These are phyloP conservation scores for Vitis rotundifolia DNA, from an alignment of 164 flowering plant species.

Conservation along the genomic window DNA sequence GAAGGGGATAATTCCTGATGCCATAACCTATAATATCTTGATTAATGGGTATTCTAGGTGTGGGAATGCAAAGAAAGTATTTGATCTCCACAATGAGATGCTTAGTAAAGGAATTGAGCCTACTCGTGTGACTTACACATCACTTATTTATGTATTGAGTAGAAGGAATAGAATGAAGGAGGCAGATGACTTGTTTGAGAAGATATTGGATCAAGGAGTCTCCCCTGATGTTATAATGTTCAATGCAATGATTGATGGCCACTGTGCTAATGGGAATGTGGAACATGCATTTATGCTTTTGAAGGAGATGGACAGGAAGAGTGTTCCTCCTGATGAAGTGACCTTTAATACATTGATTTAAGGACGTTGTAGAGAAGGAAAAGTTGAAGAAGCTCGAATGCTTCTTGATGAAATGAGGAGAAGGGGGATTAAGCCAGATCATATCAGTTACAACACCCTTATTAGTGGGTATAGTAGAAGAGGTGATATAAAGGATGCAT, in stretches of 20 bases:
- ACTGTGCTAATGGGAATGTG: conserved; percentile 48
- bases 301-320: conserved; percentile 64
- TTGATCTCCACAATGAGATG: conserved; percentile 69
- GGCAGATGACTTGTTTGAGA: too few species aligned
- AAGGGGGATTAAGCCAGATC: conserved; percentile 77
- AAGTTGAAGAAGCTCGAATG: conserved; percentile 73
- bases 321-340: conserved; percentile 69
- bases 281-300: conserved; percentile 38
- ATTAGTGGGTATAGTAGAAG: conserved; percentile 83
- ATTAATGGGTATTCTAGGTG: conserved; percentile 76
- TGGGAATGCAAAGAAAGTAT: conserved; percentile 62
- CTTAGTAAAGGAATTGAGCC: conserved; percentile 54
- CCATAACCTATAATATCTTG: conserved; percentile 74
- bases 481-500: conserved; percentile 76
- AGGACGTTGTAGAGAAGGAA: conserved; percentile 68
- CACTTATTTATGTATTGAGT: too few species aligned
- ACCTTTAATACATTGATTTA: conserved; percentile 85
- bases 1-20: conserved; percentile 49
- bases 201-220: too few species aligned
- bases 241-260: conserved; percentile 74
- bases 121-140: conserved; percentile 47
- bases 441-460: conserved; percentile 75
- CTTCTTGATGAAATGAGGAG: conserved; percentile 73
- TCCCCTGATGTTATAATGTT: conserved; percentile 65
- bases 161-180: too few species aligned